Percentiles rank a stretch among this genome's conserved stretches.
These are phyloP conservation scores for Leccinum imitatum DNA, from an alignment of 768 basidiomycete genomes.

Conservation along the genomic window DNA sequence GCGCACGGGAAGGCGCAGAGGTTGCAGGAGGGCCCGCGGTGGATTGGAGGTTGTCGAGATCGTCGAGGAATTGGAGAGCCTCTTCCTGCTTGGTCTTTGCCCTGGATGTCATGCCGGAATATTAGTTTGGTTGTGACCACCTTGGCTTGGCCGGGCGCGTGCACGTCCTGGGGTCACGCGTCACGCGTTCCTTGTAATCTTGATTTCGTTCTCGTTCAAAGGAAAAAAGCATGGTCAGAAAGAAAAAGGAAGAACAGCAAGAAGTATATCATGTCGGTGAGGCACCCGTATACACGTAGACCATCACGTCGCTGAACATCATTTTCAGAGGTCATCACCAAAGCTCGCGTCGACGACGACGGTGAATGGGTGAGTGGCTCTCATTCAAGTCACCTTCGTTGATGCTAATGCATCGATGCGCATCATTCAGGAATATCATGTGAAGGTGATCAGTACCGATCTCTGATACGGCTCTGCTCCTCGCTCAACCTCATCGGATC, in stretches of 20 bases:
- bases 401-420: background rate
- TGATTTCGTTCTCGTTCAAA: background rate
- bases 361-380: conserved; percentile 50
- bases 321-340: conserved; percentile 56
- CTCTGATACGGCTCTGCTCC: background rate
- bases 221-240: conserved; percentile 22
- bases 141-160: background rate
- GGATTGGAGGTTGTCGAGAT: conserved; percentile 80
- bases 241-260: conserved; percentile 28
- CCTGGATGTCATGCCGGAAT: conserved; percentile 38
- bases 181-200: conserved; percentile 17
- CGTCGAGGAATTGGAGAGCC: conserved; percentile 90
- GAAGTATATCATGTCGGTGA: conserved; percentile 51
- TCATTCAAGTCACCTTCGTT: background rate
- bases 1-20: conserved; percentile 17
- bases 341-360: conserved; percentile 51
- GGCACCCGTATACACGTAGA: conserved; percentile 10
- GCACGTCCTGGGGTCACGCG: background rate
- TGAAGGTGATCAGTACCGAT: conserved; percentile 50
- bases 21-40: conserved; percentile 25
- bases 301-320: background rate
- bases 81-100: conserved; percentile 83
- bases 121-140: background rate
- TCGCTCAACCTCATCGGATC: conserved; percentile 7
- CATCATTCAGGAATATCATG: conserved; percentile 54